Conservation (phyloP, 2,329 filamentous ascomycete species). For the Macrophomina tecta region DNA sequence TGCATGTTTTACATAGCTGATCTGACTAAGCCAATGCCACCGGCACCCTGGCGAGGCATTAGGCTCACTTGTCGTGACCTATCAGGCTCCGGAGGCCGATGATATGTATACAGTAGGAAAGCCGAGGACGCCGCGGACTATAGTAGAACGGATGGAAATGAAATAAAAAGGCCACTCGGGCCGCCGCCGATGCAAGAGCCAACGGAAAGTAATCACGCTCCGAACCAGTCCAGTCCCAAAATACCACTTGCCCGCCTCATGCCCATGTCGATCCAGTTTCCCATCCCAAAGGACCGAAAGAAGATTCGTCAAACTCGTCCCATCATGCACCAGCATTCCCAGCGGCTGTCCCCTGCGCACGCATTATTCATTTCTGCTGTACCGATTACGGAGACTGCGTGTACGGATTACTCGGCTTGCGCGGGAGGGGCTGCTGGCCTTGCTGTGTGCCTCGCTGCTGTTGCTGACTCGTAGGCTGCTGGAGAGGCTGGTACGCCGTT, state of each 20-base stretch:
- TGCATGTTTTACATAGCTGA: conserved; percentile 19
- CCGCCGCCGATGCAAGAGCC: conserved; percentile 10
- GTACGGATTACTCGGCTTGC: conserved; percentile 13
- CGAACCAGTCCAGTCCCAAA: neutral
- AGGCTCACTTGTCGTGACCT: neutral
- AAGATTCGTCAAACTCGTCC: conserved; percentile 22
- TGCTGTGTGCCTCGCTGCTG: conserved; percentile 15
- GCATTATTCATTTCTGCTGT: neutral
- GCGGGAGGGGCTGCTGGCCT: conserved; percentile 9
- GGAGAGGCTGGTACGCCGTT: conserved; percentile 4
- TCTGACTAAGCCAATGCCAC: conserved; percentile 16
- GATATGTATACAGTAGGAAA: neutral
- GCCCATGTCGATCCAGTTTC: neutral
- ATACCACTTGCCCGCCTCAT: neutral
- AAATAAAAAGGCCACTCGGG: neutral
- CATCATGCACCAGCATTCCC: neutral
- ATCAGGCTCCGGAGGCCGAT: neutral
- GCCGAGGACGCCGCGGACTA: neutral
- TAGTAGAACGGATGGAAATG: neutral
- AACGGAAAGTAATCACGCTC: neutral
- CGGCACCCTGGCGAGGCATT: neutral
- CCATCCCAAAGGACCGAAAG: conserved; percentile 12
- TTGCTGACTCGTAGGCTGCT: neutral
- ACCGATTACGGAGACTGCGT: neutral
- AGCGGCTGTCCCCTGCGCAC: neutral